These are phyloP conservation scores for Yarrowia sp. DNA, from an alignment of 805 yeast genomes.

Conservation along the genomic window DNA sequence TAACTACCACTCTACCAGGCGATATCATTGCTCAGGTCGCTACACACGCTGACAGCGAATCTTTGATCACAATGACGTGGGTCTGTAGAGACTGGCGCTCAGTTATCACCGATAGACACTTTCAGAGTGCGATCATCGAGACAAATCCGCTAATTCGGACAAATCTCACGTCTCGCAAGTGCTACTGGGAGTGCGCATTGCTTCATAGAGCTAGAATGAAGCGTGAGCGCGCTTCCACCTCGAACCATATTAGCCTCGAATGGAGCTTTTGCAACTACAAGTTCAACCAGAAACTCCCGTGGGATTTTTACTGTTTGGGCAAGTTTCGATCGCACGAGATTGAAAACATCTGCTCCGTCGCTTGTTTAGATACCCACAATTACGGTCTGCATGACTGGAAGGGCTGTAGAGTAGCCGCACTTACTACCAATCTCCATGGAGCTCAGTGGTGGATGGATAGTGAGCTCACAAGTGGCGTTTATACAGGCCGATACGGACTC, in stretches of 20 bases:
- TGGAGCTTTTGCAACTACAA: background rate
- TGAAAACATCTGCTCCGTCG: background rate
- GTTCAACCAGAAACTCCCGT: background rate
- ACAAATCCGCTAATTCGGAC: background rate
- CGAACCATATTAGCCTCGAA: background rate
- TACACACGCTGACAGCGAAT: background rate
- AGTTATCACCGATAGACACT: background rate
- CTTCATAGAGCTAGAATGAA: background rate
- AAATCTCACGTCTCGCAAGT: background rate
- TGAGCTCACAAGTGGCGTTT: background rate
- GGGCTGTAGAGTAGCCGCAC: background rate
- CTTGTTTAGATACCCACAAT: background rate
- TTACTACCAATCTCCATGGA: background rate
- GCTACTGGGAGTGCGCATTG: background rate
- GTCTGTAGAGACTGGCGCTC: conserved; percentile 8
- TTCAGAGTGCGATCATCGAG: background rate
- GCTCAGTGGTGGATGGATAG: background rate
- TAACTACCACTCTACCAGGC: background rate
- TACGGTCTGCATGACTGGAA: background rate
- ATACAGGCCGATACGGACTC: background rate
- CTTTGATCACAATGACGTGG: background rate
- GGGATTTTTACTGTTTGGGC: conserved; percentile 17
- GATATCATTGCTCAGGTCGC: background rate
- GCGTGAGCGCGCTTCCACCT: background rate
- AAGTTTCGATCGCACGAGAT: background rate